phyloP scores from a whole-genome alignment of 2,329 filamentous ascomycete genomes.

The Claviceps capensis region DNA sequence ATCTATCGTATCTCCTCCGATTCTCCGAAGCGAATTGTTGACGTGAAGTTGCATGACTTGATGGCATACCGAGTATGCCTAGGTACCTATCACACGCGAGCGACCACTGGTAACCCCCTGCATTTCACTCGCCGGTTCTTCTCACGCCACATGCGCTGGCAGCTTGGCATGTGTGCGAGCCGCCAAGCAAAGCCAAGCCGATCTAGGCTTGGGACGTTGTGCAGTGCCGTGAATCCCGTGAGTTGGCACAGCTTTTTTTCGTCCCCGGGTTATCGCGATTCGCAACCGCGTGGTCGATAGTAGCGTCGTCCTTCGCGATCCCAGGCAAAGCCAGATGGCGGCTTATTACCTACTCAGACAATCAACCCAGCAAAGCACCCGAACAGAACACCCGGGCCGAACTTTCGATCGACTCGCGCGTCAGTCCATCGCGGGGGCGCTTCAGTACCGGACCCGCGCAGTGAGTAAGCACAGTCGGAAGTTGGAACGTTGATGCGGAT shows the following conservation, averaged over 20 bases:
- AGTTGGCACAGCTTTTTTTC: background rate
- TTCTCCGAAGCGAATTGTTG: too few relatives aligned
- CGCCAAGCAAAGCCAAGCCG: background rate
- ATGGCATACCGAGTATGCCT: too few relatives aligned
- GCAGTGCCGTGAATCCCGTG: background rate
- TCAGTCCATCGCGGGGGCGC: too few relatives aligned
- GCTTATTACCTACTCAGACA: too few relatives aligned
- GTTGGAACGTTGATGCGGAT: background rate
- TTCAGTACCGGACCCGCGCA: background rate
- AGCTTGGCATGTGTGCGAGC: background rate
- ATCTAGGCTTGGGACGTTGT: background rate
- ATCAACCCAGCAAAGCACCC: too few relatives aligned
- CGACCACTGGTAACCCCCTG: background rate
- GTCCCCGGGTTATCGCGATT: background rate
- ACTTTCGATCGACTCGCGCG: too few relatives aligned
- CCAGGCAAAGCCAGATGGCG: too few relatives aligned
- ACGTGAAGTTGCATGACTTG: too few relatives aligned
- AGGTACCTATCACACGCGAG: background rate
- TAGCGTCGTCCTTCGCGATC: too few relatives aligned
- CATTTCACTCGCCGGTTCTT: background rate
- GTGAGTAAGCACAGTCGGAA: background rate
- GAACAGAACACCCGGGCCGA: too few relatives aligned
- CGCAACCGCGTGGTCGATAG: too few relatives aligned
- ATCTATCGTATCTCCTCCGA: background rate
- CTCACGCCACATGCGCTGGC: background rate